Conservation (phyloP, 2,329 filamentous ascomycete species). For the Colletotrichum cordylinicola region DNA sequence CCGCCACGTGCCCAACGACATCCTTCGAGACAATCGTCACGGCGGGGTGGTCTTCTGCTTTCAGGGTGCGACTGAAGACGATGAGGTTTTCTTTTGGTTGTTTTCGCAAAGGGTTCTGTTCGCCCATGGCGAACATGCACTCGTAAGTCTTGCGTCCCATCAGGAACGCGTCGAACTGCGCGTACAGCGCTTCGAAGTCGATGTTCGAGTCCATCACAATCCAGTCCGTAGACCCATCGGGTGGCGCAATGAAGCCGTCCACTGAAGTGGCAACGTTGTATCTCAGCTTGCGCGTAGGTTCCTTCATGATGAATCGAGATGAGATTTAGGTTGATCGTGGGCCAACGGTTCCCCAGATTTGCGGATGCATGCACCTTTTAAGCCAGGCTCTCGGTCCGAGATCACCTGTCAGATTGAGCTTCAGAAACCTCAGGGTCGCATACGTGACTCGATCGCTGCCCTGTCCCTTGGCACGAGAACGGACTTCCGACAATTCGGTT, state of each 20-base stretch:
- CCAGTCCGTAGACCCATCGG: slow-evolving; percentile 32
- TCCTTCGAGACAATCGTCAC: slow-evolving; percentile 30
- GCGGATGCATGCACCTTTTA: neutral
- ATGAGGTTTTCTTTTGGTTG: slow-evolving; percentile 28
- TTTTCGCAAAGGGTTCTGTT: slow-evolving; percentile 26
- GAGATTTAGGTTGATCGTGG: neutral
- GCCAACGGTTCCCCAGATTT: neutral
- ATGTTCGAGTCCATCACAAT: slow-evolving; percentile 36
- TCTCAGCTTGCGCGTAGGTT: slow-evolving; percentile 24
- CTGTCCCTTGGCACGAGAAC: neutral
- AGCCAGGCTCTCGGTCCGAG: neutral
- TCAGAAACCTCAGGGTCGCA: neutral
- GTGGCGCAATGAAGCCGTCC: slow-evolving; percentile 39
- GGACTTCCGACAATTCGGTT: neutral
- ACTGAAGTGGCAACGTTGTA: slow-evolving; percentile 40
- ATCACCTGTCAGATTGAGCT: neutral
- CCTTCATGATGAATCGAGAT: neutral
- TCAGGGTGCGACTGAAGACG: slow-evolving; percentile 31
- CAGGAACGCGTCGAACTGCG: slow-evolving; percentile 35
- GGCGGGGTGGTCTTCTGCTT: slow-evolving; percentile 21
- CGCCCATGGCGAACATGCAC: slow-evolving; percentile 24
- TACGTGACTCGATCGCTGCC: neutral
- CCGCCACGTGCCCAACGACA: slow-evolving; percentile 24
- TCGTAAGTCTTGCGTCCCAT: slow-evolving; percentile 43
- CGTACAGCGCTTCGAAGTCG: slow-evolving; percentile 36